A percentile compares a stretch with the other conserved stretches of the same genome.
These are phyloP conservation scores for Phoenix dactylifera DNA, from an alignment of 176 grass and related monocot genomes.

Conservation along the genomic window DNA sequence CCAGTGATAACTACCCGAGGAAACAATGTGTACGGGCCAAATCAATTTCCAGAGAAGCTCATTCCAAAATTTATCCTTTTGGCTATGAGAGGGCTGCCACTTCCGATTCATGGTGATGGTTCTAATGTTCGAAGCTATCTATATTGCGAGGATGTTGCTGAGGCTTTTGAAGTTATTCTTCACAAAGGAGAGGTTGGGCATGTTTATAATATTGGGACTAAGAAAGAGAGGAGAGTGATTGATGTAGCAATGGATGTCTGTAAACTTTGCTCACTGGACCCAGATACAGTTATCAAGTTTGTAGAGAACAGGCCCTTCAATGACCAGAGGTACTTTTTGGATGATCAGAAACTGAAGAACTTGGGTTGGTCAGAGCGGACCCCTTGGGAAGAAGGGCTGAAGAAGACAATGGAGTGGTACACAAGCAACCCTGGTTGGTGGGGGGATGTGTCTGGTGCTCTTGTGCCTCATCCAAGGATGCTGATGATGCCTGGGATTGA, in stretches of 20 bases:
- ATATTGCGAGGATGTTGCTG: conserved; percentile 19
- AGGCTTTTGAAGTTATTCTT: conserved; percentile 19
- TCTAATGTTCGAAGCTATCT: conserved; percentile 19
- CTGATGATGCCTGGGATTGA: conserved; percentile 15
- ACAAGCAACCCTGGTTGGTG: conserved; percentile 17
- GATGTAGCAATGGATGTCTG: conserved; percentile 21
- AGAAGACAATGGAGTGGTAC: conserved; percentile 23
- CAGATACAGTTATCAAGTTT: conserved; percentile 7
- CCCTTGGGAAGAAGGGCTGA: conserved; percentile 15
- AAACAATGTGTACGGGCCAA: conserved; percentile 19
- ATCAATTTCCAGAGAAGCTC: conserved; percentile 20
- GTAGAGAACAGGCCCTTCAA: conserved; percentile 20
- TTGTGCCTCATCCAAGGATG: conserved; percentile 19
- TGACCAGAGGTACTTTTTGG: conserved; percentile 19
- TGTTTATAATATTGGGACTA: conserved; percentile 19
- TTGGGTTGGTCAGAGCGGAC: conserved; percentile 17
- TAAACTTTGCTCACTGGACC: conserved; percentile 1
- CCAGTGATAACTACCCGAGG: conserved; percentile 19
- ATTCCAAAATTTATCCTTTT: conserved; percentile 20
- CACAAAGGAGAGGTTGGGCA: conserved; percentile 22
- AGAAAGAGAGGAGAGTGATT: conserved; percentile 12
- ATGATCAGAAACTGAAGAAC: conserved; percentile 18
- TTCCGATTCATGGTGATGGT: conserved; percentile 18
- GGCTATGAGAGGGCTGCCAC: conserved; percentile 17
- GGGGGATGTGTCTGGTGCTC: conserved; percentile 17